Base-by-base conservation (phyloP, 331 rosid genomes). In the Telfairia occidentalis region DNA sequence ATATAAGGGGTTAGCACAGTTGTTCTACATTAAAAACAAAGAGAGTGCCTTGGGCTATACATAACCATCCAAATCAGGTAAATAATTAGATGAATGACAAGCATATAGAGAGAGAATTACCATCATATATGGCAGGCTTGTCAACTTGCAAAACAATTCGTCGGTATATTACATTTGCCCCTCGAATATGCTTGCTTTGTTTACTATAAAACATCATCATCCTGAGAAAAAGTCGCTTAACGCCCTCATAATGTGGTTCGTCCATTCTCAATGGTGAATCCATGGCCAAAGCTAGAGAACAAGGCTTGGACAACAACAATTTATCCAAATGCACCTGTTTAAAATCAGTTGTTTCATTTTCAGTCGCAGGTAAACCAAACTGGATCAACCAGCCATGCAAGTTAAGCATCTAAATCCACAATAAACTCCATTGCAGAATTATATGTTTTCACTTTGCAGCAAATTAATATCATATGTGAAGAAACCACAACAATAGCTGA, bases 181-280 rank as follows among this genome's bases (percentile, higher is more conserved):
- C 96, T 59, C 99, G 91, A 85, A 95, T 92, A 12, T 94, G 90
- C 83, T 48, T 88, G 89, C 97, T 91, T 83, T 94, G 97, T 78
- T 91, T 89, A 80, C 96, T 88, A 78, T 92, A 95, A 82, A 92
- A 95, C 79, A 92, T 23, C 96, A 90, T 76, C 77, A 95, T 63
- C 63, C 71, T 88, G 61, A 95, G 81, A n/a, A 91, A 13, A 65
- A 87, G 48, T 73, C 76, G 96, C 82, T 85, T 90, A 72, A 95
- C 26, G 12, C 99, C 96, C 84, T 72, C 86, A 35, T 80, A 89
- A 19, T 88, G 71, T 42, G 96, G 99, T 79, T 95, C 97, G 19
- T 92, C 90, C 23, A 87, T 78, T 86, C 96, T 86, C 69, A 84
- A 74, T 2, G 92, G 88, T 0, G 99, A 95, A 21, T 90, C 90